Evolutionary conservation across 306 rosid genomes (phyloP), one percentile per base, ranked within the genome.

Genomic region (Pueraria montana): DNA sequence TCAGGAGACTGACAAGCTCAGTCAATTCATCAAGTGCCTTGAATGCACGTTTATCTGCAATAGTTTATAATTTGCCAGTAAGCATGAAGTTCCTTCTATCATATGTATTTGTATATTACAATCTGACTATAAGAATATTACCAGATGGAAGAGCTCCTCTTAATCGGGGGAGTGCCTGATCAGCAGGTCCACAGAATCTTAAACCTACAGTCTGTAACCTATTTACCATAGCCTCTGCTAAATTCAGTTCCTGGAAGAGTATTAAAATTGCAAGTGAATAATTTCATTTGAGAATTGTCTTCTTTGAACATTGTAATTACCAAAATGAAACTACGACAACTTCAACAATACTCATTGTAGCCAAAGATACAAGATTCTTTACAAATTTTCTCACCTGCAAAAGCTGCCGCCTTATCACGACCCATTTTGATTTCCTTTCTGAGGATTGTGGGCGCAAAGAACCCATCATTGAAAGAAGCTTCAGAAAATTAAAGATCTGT

Each of bases 401-500:
- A 84, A 95, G 95, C 77, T 95, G 99, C 61, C 98, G 91, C 85
- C 99, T 91, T 85, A 92, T 92, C 63, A 95, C 97, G 26, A 55
- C 94, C 99, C 98, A 95, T 84, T 87, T 92, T 81, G 92, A 88
- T 89, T 95, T 95, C 84, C 96, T 90, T 82, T 88, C 91, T 58
- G 98, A 77, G 72, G 98, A 93, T 83, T 92, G 98, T 78, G 99
- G 99, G 68, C 98, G 97, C 87, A 95, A 88, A 56, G 96, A 95
- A 83, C 92, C 92, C 99, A 93, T 89, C 93, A 95, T 85, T 32
- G 94, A 91, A 82, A 93, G 99, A 79, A 95, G 94, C 99, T 95
- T 83, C 80, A 87, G 56, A 82, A 84, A 85, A 72, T 77, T 59
- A 45, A 82, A 70, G 69, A 38, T 48, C 43, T 21, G 80, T 84